Evolutionary conservation across 129 eudicot genomes (phyloP).

Genomic region (Scalesia atractyloides): DNA sequence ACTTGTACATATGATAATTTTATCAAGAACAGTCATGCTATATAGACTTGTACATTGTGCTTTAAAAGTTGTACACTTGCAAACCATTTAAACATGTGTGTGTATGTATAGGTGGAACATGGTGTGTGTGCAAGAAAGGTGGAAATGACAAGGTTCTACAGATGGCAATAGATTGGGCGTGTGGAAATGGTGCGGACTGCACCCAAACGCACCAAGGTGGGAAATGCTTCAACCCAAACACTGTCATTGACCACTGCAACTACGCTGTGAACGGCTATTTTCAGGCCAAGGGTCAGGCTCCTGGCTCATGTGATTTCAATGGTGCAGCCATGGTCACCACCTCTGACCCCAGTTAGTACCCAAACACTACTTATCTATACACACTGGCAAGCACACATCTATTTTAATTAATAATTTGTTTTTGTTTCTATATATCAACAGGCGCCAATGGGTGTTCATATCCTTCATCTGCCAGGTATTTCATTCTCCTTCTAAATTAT

Average conservation of each 20-base stretch:
- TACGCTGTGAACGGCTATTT: constrained; percentile 82
- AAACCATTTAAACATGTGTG: not conserved
- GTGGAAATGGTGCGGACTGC: constrained; percentile 92
- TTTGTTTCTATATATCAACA: constrained; percentile 12
- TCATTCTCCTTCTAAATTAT: not conserved
- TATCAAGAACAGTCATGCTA: not conserved
- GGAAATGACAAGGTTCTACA: constrained; percentile 51
- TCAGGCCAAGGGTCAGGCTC: constrained; percentile 58
- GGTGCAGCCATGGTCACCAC: constrained; percentile 54
- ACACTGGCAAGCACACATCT: not conserved
- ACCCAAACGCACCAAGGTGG: constrained; percentile 64
- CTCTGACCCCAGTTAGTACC: constrained; percentile 71
- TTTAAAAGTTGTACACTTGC: not conserved
- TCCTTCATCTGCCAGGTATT: constrained; percentile 41
- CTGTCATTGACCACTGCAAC: constrained; percentile 72
- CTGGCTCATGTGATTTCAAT: constrained; percentile 62
- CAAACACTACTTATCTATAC: constrained; percentile 8
- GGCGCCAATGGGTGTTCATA: constrained; percentile 35
- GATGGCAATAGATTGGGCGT: constrained; percentile 76
- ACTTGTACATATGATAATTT: too few species aligned
- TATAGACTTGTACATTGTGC: constrained; percentile 9
- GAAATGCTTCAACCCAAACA: constrained; percentile 68
- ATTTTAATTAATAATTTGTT: not conserved
- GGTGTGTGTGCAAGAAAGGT: constrained; percentile 81
- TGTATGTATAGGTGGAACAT: constrained; percentile 42